Evolutionary conservation across 2,329 filamentous ascomycete species (phyloP), one percentile per base, ranked within the genome.

Genomic region (Aspergillus fijiensis): DNA sequence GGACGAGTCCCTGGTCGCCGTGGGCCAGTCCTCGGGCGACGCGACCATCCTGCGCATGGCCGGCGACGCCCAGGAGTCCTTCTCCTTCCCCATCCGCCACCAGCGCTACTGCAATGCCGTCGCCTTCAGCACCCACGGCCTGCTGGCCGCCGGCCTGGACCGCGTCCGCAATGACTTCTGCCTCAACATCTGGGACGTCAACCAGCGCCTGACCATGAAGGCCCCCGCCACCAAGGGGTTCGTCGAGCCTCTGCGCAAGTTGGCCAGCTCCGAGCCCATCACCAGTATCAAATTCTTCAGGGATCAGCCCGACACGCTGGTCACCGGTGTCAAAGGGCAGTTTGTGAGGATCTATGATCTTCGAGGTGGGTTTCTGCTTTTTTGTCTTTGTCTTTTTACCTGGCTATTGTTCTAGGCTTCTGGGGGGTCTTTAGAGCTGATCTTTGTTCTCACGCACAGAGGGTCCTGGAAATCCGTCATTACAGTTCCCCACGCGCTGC

Each of bases 81-180:
- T 80, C 49, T 77, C 83, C 0, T 87, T 87, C 62, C 83, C 84
- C 25, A 82, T 87, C 62, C 82, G 84, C 64, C 84, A 85, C 62
- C 85, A 87, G 70, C 80, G 86, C 42, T 85, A 85, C 63, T 88
- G 85, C 72, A 88, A 88, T 71, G 85, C 86, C 2, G 84, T 88
- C 56, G 82, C 85, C 2, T 85, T 88, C 67, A 87, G 81, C 65
- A 75, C 79, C 39, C 75, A 79, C 63, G 83, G 84, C 31, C 77
- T 85, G 58, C 75, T 89, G 51, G 86, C 86, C 2, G 84, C 85
- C 3, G 86, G 85, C 2, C 72, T 88, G 56, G 86, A 88, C 68
- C 81, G 85, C 63, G 85, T 87, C 48, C 80, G 86, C 10, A 87
- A 86, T 53, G 86, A 88, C 72, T 84, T 85, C 58, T 87, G 85